Evolutionary conservation across 2,329 filamentous ascomycete genomes (phyloP).

Genomic region (Apiospora kogelbergensis): DNA sequence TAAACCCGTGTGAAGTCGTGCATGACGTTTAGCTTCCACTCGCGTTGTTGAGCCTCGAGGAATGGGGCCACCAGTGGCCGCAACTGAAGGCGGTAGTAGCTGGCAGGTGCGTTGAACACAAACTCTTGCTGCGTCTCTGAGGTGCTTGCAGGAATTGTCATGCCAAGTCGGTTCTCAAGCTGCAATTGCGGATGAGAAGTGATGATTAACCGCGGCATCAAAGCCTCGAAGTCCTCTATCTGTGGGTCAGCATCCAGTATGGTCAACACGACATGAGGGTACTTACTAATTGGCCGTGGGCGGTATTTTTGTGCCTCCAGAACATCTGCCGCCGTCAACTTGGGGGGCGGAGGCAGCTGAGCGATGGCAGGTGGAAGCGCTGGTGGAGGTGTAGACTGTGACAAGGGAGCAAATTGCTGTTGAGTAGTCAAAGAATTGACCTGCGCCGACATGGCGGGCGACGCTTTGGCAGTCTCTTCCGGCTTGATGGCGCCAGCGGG

Average conservation of each 20-base stretch:
- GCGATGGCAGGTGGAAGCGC: constrained; percentile 21
- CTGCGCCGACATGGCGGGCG: constrained; percentile 31
- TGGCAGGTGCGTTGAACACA: constrained; percentile 67
- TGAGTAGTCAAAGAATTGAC: constrained; percentile 27
- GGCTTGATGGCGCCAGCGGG: constrained; percentile 31
- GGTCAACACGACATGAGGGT: background rate
- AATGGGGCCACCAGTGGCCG: constrained; percentile 63
- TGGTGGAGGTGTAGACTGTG: constrained; percentile 18
- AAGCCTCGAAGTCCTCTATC: constrained; percentile 28
- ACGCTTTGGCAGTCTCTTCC: constrained; percentile 34
- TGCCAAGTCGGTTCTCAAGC: constrained; percentile 58
- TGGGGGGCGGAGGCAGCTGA: constrained; percentile 26
- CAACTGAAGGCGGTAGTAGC: constrained; percentile 71
- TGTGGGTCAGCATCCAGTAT: constrained; percentile 15
- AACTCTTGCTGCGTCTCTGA: constrained; percentile 69
- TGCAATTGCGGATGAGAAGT: constrained; percentile 61
- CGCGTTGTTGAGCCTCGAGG: constrained; percentile 59
- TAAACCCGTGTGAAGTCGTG: constrained; percentile 66
- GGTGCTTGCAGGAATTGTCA: constrained; percentile 65
- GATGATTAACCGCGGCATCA: constrained; percentile 29
- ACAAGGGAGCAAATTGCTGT: constrained; percentile 26
- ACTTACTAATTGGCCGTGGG: constrained; percentile 30
- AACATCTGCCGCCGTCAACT: constrained; percentile 30
- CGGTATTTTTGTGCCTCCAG: constrained; percentile 33
- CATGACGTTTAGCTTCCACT: constrained; percentile 75